Conservation (phyloP, 768 basidiomycete genomes). For the Kwoniella pini region DNA sequence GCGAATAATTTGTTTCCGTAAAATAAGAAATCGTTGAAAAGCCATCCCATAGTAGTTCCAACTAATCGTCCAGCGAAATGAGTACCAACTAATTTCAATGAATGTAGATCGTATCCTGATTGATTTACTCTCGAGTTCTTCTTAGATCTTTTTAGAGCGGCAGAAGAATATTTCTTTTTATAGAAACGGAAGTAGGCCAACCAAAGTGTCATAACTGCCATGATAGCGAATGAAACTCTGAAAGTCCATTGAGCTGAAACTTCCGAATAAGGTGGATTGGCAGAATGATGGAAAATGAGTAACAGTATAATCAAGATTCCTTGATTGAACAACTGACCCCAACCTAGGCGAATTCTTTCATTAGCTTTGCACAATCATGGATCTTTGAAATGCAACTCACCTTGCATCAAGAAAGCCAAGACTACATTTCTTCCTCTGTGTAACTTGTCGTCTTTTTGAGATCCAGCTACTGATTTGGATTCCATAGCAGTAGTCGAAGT, state of each 20-base stretch:
- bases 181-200: conserved; percentile 58
- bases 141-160: conserved; percentile 51
- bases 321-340: conserved; percentile 56
- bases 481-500: conserved; percentile 56
- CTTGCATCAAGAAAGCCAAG: conserved; percentile 57
- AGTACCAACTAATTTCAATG: conserved; percentile 52
- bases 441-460: conserved; percentile 55
- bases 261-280: conserved; percentile 48
- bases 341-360: conserved; percentile 37
- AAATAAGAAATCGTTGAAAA: conserved; percentile 56
- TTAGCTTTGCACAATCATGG: neutral
- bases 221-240: conserved; percentile 56
- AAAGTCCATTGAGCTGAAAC: conserved; percentile 56
- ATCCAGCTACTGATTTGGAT: conserved; percentile 33
- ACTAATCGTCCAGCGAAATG: conserved; percentile 54
- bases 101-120: conserved; percentile 55
- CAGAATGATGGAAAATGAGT: conserved; percentile 54
- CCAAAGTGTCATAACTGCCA: conserved; percentile 57
- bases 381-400: conserved; percentile 11
- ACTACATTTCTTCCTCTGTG: conserved; percentile 57
- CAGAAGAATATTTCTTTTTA: conserved; percentile 52
- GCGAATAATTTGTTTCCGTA: conserved; percentile 57
- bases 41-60: conserved; percentile 53
- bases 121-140: conserved; percentile 50
- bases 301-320: conserved; percentile 55